Evolutionary conservation across 2,329 filamentous ascomycete species (phyloP).

Genomic region (Blastomyces percursus): DNA sequence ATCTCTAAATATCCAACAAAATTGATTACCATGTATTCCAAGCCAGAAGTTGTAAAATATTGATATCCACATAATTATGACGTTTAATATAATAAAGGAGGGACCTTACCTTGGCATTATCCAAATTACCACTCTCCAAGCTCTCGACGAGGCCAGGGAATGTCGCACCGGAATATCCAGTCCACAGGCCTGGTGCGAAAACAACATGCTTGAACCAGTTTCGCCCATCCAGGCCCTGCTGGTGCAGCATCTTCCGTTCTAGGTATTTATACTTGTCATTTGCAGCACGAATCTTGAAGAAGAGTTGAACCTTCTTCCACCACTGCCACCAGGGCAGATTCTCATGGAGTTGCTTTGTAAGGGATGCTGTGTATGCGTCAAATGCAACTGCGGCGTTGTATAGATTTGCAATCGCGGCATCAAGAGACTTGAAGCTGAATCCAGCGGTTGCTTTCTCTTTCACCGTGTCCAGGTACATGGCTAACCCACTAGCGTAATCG

Average conservation of each 20-base stretch:
- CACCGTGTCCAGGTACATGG: conserved; percentile 30
- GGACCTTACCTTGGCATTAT: conserved; percentile 42
- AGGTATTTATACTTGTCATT: conserved; percentile 78
- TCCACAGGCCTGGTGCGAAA: conserved; percentile 85
- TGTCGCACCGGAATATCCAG: conserved; percentile 69
- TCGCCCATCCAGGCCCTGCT: conserved; percentile 64
- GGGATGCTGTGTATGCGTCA: conserved; percentile 40
- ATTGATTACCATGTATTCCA: conserved; percentile 6
- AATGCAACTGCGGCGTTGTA: conserved; percentile 39
- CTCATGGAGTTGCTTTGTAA: conserved; percentile 40
- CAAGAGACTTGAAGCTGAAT: conserved; percentile 38
- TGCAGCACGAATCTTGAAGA: conserved; percentile 50
- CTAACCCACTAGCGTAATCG: conserved; percentile 52
- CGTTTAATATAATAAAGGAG: background rate
- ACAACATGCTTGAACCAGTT: conserved; percentile 93
- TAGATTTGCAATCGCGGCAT: conserved; percentile 41
- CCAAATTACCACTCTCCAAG: conserved; percentile 41
- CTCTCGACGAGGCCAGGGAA: conserved; percentile 55
- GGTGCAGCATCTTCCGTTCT: conserved; percentile 68
- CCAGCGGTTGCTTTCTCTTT: conserved; percentile 15
- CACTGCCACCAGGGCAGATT: conserved; percentile 69
- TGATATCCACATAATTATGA: background rate
- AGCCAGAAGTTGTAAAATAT: background rate
- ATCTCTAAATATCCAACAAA: conserved; percentile 25
- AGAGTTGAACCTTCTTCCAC: conserved; percentile 55